phyloP scores from a whole-genome alignment of 345 rosid species.

The Ricinus communis region DNA sequence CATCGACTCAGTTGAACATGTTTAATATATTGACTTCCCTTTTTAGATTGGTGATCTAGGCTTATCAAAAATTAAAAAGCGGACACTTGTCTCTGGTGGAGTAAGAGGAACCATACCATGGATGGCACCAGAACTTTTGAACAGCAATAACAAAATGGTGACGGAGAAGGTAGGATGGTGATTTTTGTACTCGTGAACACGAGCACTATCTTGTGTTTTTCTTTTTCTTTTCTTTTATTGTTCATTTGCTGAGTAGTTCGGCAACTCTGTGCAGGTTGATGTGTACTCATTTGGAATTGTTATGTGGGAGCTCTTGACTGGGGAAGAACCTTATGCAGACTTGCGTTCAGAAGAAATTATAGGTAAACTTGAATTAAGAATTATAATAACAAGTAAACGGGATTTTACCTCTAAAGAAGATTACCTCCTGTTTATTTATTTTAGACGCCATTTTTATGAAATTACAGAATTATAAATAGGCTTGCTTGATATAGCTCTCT shows the following conservation, averaged over 20 bases:
- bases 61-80: conserved; percentile 44
- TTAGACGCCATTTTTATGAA: neutral
- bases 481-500: neutral
- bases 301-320: conserved; percentile 52
- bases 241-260: neutral
- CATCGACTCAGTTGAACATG: neutral
- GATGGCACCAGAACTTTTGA: conserved; percentile 62
- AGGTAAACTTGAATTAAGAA: conserved; percentile 25
- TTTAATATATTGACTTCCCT: neutral
- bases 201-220: neutral
- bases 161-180: conserved; percentile 43
- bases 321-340: conserved; percentile 48
- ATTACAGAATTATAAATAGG: neutral
- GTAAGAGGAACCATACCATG: conserved; percentile 55
- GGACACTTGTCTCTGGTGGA: conserved; percentile 48
- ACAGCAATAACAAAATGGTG: conserved; percentile 35
- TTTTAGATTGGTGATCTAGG: conserved; percentile 58
- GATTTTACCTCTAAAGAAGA: neutral
- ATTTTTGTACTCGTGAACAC: neutral
- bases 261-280: conserved; percentile 33
- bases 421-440: too few species aligned
- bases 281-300: conserved; percentile 48
- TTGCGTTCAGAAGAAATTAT: conserved; percentile 39
- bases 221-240: neutral
- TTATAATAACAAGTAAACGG: neutral